A percentile compares a stretch with the other conserved stretches of the same genome.
These are phyloP conservation scores for Lojkania enalia DNA, from an alignment of 2,329 filamentous ascomycete species.

Conservation along the genomic window DNA sequence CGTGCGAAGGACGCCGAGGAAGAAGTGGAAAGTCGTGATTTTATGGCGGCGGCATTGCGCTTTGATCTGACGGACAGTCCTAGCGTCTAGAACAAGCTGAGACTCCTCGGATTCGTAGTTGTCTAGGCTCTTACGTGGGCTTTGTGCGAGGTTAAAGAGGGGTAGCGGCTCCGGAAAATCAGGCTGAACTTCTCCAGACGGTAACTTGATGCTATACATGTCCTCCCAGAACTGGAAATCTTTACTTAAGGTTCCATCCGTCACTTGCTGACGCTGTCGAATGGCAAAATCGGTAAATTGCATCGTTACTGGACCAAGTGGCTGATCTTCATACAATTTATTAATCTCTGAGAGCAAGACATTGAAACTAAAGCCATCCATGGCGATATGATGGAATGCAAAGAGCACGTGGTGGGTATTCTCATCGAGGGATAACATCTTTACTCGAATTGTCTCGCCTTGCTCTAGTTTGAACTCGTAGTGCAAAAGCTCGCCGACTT, in stretches of 20 bases:
- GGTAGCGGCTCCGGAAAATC: neutral
- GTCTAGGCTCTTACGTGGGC: no score
- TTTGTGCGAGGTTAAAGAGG: no score
- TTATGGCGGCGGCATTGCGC: slow-evolving; percentile 22
- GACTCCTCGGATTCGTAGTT: no score
- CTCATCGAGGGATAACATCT: neutral
- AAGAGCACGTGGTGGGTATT: slow-evolving; percentile 12
- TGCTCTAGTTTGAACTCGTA: neutral
- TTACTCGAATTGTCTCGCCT: neutral
- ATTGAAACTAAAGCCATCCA: slow-evolving; percentile 36
- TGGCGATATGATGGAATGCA: slow-evolving; percentile 38
- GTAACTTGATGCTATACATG: no score
- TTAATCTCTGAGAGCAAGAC: slow-evolving; percentile 19
- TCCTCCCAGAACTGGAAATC: neutral
- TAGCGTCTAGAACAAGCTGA: neutral
- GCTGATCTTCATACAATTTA: neutral
- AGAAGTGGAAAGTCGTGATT: slow-evolving; percentile 52
- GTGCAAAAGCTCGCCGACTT: neutral
- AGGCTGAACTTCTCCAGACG: no score
- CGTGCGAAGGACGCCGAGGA: slow-evolving; percentile 48
- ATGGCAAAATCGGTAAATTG: neutral
- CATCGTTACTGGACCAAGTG: neutral
- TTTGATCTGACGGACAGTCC: slow-evolving; percentile 25
- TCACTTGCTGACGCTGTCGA: neutral
- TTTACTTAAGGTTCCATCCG: neutral